Conservation (phyloP, 2,329 filamentous ascomycete species). For the Aspergillus aculeatus region DNA sequence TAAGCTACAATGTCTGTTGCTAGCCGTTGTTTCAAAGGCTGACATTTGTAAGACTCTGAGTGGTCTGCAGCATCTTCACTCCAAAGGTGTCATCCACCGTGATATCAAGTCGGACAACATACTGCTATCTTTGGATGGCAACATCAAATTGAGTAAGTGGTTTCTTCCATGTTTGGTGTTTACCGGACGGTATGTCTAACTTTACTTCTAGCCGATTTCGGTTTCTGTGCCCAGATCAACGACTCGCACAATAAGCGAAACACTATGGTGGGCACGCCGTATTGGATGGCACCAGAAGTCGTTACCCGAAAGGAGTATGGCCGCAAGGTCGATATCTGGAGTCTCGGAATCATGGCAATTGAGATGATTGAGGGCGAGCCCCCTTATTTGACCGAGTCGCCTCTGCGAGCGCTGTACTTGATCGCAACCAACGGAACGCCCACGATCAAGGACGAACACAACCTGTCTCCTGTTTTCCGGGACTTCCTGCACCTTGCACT, state of each 20-base stretch:
- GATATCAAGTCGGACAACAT: slow-evolving; percentile 99
- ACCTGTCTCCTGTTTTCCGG: slow-evolving; percentile 75
- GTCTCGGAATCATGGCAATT: slow-evolving; percentile 97
- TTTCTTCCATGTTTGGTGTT: slow-evolving; percentile 17
- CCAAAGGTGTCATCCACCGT: slow-evolving; percentile 95
- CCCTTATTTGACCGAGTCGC: slow-evolving; percentile 92
- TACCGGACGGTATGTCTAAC: slow-evolving; percentile 20
- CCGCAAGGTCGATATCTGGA: slow-evolving; percentile 98
- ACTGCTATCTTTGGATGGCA: slow-evolving; percentile 85
- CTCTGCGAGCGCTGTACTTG: slow-evolving; percentile 85
- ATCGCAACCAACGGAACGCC: slow-evolving; percentile 97
- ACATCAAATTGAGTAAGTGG: slow-evolving; percentile 89
- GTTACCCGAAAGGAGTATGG: slow-evolving; percentile 97
- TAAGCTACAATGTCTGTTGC: slow-evolving; percentile 32
- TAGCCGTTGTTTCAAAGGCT: slow-evolving; percentile 10
- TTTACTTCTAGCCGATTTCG: slow-evolving; percentile 74
- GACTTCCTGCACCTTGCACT: slow-evolving; percentile 92
- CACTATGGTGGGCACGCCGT: slow-evolving; percentile 98
- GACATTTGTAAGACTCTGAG: slow-evolving; percentile 63
- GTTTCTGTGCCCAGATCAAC: slow-evolving; percentile 98
- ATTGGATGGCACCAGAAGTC: slow-evolving; percentile 99
- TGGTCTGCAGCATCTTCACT: slow-evolving; percentile 91
- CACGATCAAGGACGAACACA: slow-evolving; percentile 87
- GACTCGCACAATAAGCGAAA: slow-evolving; percentile 95
- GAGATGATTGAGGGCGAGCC: slow-evolving; percentile 99